These are phyloP conservation scores for Ceratocystiopsis sp. DNA, from an alignment of 2,329 filamentous ascomycete genomes.

Conservation along the genomic window DNA sequence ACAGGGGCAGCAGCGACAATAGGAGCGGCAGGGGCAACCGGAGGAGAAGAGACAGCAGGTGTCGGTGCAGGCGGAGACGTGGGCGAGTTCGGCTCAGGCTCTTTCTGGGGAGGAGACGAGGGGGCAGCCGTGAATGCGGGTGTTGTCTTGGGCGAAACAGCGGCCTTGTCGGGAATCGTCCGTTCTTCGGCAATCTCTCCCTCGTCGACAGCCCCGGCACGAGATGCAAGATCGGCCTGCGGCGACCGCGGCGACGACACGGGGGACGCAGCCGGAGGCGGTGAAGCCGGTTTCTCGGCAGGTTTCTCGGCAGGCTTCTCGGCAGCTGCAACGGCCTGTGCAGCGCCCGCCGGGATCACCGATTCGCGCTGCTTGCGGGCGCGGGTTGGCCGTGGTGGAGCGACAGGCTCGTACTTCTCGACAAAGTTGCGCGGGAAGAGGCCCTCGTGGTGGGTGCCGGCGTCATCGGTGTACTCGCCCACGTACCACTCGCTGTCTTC, in stretches of 20 bases:
- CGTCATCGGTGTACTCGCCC: constrained; percentile 67
- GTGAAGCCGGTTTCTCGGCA: constrained; percentile 2
- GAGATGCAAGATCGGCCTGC: neutral
- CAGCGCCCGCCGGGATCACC: constrained; percentile 10
- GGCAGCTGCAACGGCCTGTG: constrained; percentile 12
- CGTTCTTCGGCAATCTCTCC: constrained; percentile 12
- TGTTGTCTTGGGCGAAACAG: constrained; percentile 9
- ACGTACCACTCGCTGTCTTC: constrained; percentile 91
- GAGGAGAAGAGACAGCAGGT: neutral
- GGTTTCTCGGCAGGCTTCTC: neutral
- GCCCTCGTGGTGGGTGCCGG: constrained; percentile 60
- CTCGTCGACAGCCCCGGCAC: neutral
- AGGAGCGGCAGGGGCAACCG: too few species aligned
- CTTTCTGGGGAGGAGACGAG: constrained; percentile 9
- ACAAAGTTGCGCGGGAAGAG: constrained; percentile 96
- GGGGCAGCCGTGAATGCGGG: constrained; percentile 2
- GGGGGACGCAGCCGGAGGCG: constrained; percentile 4
- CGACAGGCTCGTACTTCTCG: constrained; percentile 82
- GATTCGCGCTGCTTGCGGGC: constrained; percentile 51
- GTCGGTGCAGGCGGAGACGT: neutral
- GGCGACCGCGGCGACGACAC: constrained; percentile 9
- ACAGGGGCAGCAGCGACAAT: too few species aligned
- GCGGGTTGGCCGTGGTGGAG: constrained; percentile 71
- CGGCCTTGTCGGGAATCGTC: constrained; percentile 11
- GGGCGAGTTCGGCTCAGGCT: constrained; percentile 14